These are phyloP conservation scores for Dunaliella salina DNA, from an alignment of 163 green algal species.

Conservation along the genomic window DNA sequence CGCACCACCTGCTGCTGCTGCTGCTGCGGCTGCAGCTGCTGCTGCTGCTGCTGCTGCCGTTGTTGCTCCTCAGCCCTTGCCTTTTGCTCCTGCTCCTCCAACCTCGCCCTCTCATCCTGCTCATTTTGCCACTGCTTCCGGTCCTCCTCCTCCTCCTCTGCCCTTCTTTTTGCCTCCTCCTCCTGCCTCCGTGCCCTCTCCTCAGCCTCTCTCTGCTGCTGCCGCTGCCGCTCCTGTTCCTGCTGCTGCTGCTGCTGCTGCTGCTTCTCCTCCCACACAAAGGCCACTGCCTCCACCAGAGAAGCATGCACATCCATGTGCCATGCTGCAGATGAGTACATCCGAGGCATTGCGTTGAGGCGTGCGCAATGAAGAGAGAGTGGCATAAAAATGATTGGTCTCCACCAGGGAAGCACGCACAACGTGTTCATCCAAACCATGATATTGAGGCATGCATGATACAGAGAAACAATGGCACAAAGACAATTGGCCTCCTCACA, in stretches of 20 bases:
- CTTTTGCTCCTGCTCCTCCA: slow-evolving; percentile 1
- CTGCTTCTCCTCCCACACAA: background rate
- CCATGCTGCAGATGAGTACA: background rate
- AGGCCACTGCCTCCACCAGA: background rate
- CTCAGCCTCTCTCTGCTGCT: too few relatives aligned
- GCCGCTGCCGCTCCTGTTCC: too few relatives aligned
- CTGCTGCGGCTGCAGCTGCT: slow-evolving; percentile 1
- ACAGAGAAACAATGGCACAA: too few relatives aligned
- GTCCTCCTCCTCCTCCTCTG: too few relatives aligned
- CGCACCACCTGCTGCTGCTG: slow-evolving; percentile 7
- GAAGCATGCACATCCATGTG: background rate
- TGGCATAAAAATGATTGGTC: background rate
- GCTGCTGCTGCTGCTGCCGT: background rate
- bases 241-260: background rate
- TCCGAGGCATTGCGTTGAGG: too few relatives aligned
- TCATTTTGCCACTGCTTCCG: too few relatives aligned
- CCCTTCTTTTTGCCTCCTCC: too few relatives aligned
- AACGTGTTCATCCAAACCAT: background rate
- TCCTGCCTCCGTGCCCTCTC: too few relatives aligned
- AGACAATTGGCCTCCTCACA: too few relatives aligned
- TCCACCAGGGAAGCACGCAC: background rate
- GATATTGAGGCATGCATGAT: too few relatives aligned
- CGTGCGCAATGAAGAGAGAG: background rate
- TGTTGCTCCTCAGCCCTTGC: background rate
- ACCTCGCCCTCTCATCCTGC: background rate